phyloP scores from a whole-genome alignment of 495 filamentous ascomycete species.

The Alectoria sarmentosa region DNA sequence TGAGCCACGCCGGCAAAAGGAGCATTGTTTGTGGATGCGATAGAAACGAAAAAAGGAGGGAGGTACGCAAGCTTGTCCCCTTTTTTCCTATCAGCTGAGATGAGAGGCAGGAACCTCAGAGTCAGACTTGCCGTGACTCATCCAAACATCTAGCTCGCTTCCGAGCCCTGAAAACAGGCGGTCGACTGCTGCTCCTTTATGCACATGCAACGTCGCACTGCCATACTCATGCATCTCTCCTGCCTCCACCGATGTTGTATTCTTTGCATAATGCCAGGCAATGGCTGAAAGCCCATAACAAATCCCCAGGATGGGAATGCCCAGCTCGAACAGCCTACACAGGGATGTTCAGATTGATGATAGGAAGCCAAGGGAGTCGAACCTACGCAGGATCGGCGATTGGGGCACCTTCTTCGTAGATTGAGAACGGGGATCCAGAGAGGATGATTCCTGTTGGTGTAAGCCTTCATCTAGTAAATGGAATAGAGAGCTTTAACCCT shows the following conservation, averaged over 20 bases:
- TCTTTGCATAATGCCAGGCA: constrained; percentile 63
- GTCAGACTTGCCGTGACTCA: constrained; percentile 54
- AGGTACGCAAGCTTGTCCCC: constrained; percentile 72
- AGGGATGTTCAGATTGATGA: neutral
- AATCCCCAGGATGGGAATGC: constrained; percentile 69
- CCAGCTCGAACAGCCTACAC: constrained; percentile 58
- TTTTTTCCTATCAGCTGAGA: neutral
- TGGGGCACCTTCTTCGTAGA: constrained; percentile 66
- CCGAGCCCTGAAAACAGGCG: constrained; percentile 64
- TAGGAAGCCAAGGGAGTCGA: neutral
- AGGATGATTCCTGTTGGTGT: constrained; percentile 64
- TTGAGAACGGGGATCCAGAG: constrained; percentile 67
- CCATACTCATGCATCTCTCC: constrained; percentile 70
- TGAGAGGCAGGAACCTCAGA: too few species aligned
- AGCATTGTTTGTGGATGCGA: constrained; percentile 69
- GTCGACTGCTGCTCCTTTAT: constrained; percentile 45
- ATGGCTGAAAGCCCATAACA: constrained; percentile 81
- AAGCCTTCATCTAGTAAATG: neutral
- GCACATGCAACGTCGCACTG: constrained; percentile 50
- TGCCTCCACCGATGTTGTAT: constrained; percentile 50
- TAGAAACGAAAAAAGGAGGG: constrained; percentile 60
- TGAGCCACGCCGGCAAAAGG: constrained; percentile 79
- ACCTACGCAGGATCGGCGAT: constrained; percentile 60
- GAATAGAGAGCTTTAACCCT: constrained; percentile 48
- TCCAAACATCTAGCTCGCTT: constrained; percentile 64